Evolutionary conservation across 2,329 filamentous ascomycete genomes (phyloP).

Genomic region (Colletotrichum ledebouriae): DNA sequence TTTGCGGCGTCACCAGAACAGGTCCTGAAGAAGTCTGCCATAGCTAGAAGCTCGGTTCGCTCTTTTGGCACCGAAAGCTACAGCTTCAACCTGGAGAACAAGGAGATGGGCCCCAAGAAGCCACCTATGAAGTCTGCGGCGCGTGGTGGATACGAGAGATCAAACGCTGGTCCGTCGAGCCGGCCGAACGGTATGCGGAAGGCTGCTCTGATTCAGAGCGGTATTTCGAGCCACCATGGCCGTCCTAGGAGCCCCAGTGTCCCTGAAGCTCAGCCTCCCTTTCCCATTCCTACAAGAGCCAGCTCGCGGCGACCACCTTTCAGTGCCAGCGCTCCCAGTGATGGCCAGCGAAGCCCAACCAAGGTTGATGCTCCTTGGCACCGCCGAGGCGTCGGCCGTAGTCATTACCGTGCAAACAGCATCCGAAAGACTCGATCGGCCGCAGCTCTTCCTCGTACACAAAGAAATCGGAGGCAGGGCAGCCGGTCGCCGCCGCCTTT

Average conservation of each 20-base stretch:
- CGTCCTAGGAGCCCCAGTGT: constrained; percentile 76
- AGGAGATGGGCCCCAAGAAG: constrained; percentile 50
- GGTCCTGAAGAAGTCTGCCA: constrained; percentile 48
- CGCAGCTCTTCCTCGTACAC: constrained; percentile 73
- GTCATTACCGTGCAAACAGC: constrained; percentile 69
- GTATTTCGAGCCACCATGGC: constrained; percentile 76
- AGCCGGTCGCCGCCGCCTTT: constrained; percentile 76
- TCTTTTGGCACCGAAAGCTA: constrained; percentile 58
- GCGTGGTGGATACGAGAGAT: constrained; percentile 55
- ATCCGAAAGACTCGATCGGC: constrained; percentile 90
- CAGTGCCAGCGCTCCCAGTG: constrained; percentile 74
- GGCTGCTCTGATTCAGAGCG: constrained; percentile 84
- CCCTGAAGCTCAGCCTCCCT: constrained; percentile 79
- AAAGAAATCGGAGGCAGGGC: constrained; percentile 62
- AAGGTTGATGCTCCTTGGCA: constrained; percentile 68
- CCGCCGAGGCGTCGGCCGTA: constrained; percentile 62
- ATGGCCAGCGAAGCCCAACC: constrained; percentile 84
- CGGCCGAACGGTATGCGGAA: constrained; percentile 78
- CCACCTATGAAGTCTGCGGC: constrained; percentile 49
- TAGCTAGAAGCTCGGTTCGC: constrained; percentile 49
- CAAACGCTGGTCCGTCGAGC: constrained; percentile 55
- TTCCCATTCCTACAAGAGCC: constrained; percentile 89
- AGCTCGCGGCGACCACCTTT: constrained; percentile 84
- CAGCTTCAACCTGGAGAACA: constrained; percentile 58
- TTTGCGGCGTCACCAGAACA: constrained; percentile 59